phyloP scores from a whole-genome alignment of 257 asterid species.

The Scutellaria baicalensis region DNA sequence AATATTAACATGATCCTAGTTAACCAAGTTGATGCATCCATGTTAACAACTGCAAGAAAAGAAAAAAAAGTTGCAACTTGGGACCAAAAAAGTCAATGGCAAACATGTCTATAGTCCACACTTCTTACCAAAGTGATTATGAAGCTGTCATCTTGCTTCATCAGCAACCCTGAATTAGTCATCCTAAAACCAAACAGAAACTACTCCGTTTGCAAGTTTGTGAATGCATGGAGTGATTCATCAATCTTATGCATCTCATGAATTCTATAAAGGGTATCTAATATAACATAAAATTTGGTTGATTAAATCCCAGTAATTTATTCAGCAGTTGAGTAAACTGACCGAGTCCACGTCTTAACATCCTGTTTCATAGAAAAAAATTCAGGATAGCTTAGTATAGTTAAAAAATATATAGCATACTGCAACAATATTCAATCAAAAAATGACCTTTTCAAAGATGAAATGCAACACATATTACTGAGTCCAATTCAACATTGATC shows the following conservation, averaged over 20 bases:
- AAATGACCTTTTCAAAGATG: neutral
- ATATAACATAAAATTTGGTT: too few relatives aligned
- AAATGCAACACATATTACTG: neutral
- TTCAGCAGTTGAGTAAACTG: constrained; percentile 1
- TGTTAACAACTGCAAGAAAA: neutral
- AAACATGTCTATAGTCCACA: neutral
- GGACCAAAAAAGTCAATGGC: neutral
- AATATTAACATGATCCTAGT: neutral
- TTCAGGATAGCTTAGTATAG: neutral
- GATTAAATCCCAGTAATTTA: too few relatives aligned
- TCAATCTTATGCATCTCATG: too few relatives aligned
- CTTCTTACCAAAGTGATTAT: neutral
- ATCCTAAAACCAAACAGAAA: neutral
- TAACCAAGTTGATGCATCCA: neutral
- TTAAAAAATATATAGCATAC: neutral
- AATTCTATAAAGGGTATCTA: too few relatives aligned
- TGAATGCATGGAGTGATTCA: too few relatives aligned
- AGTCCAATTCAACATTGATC: constrained; percentile 35
- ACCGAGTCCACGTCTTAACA: constrained; percentile 15
- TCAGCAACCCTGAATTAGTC: neutral
- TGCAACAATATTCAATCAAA: constrained; percentile 11
- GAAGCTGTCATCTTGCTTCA: neutral
- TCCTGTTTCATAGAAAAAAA: neutral
- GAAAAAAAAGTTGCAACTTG: neutral
- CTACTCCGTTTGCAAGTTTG: neutral